These are phyloP conservation scores for Penicillium samsonianum DNA, from an alignment of 495 filamentous ascomycete species.

Conservation along the genomic window DNA sequence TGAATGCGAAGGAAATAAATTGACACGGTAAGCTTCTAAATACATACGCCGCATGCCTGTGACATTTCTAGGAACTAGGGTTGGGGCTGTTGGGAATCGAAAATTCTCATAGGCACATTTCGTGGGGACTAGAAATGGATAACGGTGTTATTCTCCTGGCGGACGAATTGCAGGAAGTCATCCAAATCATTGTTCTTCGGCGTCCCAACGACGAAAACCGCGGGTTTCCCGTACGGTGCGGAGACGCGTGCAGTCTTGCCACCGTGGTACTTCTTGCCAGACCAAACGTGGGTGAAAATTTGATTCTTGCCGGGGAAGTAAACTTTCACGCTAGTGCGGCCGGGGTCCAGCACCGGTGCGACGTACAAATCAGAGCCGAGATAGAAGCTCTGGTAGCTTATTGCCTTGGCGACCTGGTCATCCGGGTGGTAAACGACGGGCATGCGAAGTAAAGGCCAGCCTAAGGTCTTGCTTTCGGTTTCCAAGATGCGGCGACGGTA, in stretches of 20 bases:
- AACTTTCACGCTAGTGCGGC: conserved; percentile 21
- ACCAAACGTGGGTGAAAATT: conserved; percentile 27
- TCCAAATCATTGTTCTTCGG: conserved; percentile 22
- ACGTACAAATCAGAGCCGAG: conserved; percentile 29
- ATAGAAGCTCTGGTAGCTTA: conserved; percentile 32
- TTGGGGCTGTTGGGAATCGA: too few species aligned
- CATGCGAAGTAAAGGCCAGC: conserved; percentile 31
- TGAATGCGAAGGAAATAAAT: too few species aligned
- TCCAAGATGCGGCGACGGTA: conserved; percentile 28
- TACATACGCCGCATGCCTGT: too few species aligned
- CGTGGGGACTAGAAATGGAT: conserved; percentile 13
- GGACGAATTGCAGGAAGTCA: conserved; percentile 25
- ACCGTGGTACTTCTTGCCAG: conserved; percentile 21
- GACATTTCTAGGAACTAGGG: too few species aligned
- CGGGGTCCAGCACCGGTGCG: conserved; percentile 26
- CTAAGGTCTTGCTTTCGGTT: conserved; percentile 26
- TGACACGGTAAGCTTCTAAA: too few species aligned
- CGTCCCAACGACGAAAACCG: conserved; percentile 26
- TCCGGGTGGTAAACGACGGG: conserved; percentile 28
- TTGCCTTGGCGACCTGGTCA: conserved; percentile 22
- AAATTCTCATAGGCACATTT: too few species aligned
- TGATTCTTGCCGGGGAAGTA: conserved; percentile 26
- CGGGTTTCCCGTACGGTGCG: conserved; percentile 29
- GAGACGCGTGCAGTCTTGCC: conserved; percentile 17
- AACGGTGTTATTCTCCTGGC: conserved; percentile 22